Conservation (phyloP, 139 green algal species). For the Zygnema cylindricum region DNA sequence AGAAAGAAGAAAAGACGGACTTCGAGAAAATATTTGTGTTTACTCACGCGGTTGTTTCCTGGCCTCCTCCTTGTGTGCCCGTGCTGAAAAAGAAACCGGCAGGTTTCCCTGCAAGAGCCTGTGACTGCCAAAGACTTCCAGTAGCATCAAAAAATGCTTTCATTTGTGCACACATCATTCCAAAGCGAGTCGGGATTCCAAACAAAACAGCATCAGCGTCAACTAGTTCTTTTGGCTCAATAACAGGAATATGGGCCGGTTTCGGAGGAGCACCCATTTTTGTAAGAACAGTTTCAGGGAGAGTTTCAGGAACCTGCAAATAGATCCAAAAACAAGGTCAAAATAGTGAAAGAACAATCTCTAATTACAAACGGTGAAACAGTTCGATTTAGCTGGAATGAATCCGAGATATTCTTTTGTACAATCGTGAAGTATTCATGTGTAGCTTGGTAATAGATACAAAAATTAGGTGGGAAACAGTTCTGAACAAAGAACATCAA, state of each 20-base stretch:
- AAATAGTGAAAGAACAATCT: not conserved
- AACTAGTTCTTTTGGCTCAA: constrained; percentile 64
- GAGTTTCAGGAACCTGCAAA: constrained; percentile 76
- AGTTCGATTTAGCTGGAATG: no score
- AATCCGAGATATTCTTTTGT: no score
- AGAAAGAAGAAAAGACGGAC: constrained; percentile 14
- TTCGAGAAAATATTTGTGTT: no score
- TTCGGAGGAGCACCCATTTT: constrained; percentile 83
- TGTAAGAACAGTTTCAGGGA: constrained; percentile 71
- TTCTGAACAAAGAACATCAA: no score
- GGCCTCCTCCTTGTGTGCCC: constrained; percentile 76
- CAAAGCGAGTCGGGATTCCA: constrained; percentile 81
- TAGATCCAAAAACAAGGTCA: not conserved
- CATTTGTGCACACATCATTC: constrained; percentile 78
- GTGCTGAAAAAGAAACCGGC: constrained; percentile 69
- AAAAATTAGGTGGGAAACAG: no score
- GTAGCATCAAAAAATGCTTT: constrained; percentile 82
- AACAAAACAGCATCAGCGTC: constrained; percentile 81
- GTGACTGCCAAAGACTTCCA: constrained; percentile 71
- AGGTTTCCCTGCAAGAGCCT: constrained; percentile 76
- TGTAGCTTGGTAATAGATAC: no score
- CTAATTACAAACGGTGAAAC: no score
- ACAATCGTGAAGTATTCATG: no score
- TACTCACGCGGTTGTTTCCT: constrained; percentile 63
- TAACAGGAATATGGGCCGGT: constrained; percentile 70